Base-by-base conservation (phyloP, 2,329 filamentous ascomycete genomes). In the Fusarium chuoi region DNA sequence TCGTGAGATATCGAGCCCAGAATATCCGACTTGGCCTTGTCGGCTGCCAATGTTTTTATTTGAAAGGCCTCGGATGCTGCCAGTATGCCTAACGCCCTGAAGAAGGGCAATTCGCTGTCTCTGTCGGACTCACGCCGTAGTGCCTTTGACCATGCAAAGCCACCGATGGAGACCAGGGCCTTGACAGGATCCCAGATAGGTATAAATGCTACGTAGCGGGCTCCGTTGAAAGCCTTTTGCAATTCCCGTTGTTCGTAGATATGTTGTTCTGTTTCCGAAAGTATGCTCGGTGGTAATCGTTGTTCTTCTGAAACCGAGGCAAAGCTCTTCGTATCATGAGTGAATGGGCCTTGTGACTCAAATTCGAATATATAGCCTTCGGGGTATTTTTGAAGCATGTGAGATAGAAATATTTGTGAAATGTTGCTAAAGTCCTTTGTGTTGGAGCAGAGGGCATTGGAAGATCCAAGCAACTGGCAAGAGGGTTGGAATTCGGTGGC, bases 1-100 rank as follows among this genome's bases (percentile, higher is more conserved):
- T 66, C 63, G 15, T 66, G 59, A 1, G 63, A 66, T 4, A 66
- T 38, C 0, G 59, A 63, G 12, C 63, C 63, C 4, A 66, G 30
- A 17, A 62, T 48, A 7, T 63, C 63, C 2, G 59, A 63, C 28
- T 56, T 66, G 1, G 42, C 41, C 48, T 64, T 66, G 11, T n/a
- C 28, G 15, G 35, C 41, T 6, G 38, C 46, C 3, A 49, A 3
- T 6, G 33, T 49, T 7, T 63, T 39, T 11, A 64, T 38, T 2
- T 61, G 59, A 1, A 28, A 26, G 9, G 39, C 18, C 4, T 64
- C 59, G 10, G 28, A 44, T 6, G 48, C 59, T 1, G 41, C 59
- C 6, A 66, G n/a, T 14, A 33, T 66, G 1, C 63, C 63, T 6
- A 66, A 35, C 0, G 35, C 63, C 17, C 26, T 33, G 20, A 66